Conservation (phyloP, 2,329 filamentous ascomycete species). For the Cryphonectria carpinicola region DNA sequence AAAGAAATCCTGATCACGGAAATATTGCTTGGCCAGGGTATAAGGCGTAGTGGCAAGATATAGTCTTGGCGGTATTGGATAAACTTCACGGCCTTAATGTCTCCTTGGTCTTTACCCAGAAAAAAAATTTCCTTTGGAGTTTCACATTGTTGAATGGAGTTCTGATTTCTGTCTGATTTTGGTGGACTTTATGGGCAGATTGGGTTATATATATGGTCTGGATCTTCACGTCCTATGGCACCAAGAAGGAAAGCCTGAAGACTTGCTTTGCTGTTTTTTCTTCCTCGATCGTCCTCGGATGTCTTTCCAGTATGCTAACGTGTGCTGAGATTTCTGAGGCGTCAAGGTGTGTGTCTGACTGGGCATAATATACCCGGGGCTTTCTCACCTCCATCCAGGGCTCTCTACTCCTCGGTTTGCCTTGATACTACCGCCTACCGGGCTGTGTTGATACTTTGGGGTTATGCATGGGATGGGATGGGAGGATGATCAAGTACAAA, state of each 20-base stretch:
- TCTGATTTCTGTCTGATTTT: background rate
- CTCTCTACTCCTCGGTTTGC: background rate
- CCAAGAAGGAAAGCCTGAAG: background rate
- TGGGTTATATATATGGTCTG: background rate
- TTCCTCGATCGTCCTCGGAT: background rate
- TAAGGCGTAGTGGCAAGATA: constrained; percentile 1
- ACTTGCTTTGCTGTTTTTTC: background rate
- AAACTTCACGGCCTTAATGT: constrained; percentile 3
- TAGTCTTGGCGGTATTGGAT: constrained; percentile 1
- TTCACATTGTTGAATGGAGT: constrained; percentile 1
- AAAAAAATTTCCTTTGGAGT: background rate
- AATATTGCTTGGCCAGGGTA: constrained; percentile 6
- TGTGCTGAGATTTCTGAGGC: background rate
- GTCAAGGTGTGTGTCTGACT: background rate
- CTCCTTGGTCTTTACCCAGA: background rate
- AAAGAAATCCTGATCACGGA: background rate
- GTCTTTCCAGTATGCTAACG: background rate
- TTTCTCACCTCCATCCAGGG: background rate
- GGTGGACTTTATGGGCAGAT: background rate
- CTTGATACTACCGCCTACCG: background rate
- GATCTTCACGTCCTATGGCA: background rate
- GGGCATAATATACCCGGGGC: background rate
- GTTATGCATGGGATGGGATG: background rate
- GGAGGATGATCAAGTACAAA: background rate
- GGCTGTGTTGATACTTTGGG: background rate